Conservation (phyloP, 371 early-diverging fungal genomes). For the Mortierella sp. region DNA sequence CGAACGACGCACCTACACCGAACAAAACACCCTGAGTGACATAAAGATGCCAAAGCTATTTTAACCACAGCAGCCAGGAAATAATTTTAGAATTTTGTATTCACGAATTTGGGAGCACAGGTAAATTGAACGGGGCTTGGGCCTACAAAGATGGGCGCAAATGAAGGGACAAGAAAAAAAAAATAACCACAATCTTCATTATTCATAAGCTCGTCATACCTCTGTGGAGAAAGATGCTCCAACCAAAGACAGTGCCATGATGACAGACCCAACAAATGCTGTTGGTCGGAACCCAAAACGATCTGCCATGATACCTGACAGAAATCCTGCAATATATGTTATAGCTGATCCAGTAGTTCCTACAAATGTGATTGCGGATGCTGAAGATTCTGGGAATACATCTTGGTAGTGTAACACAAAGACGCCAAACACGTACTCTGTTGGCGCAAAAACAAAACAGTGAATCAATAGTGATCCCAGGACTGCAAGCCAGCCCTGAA, state of each 20-base stretch:
- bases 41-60: constrained; percentile 72
- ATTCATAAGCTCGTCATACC: constrained; percentile 19
- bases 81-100: background rate
- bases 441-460: constrained; percentile 48
- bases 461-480: constrained; percentile 44
- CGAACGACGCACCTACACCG: constrained; percentile 73
- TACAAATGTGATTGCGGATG: constrained; percentile 61
- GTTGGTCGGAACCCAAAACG: constrained; percentile 59
- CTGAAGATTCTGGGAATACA: constrained; percentile 46
- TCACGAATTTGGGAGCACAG: background rate
- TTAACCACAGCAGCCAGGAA: background rate
- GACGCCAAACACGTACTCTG: constrained; percentile 59
- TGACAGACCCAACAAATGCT: constrained; percentile 47
- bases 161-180: too few species aligned
- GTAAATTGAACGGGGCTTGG: background rate
- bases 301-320: constrained; percentile 59
- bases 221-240: constrained; percentile 52
- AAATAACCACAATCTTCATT: too few species aligned
- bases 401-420: constrained; percentile 63
- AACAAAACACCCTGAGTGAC: constrained; percentile 79
- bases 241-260: constrained; percentile 58
- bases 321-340: constrained; percentile 59
- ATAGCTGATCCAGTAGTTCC: constrained; percentile 61
- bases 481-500: constrained; percentile 43
- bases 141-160: too few species aligned